Conservation (phyloP, 2,329 filamentous ascomycete species). For the Hypoxylon sp. region DNA sequence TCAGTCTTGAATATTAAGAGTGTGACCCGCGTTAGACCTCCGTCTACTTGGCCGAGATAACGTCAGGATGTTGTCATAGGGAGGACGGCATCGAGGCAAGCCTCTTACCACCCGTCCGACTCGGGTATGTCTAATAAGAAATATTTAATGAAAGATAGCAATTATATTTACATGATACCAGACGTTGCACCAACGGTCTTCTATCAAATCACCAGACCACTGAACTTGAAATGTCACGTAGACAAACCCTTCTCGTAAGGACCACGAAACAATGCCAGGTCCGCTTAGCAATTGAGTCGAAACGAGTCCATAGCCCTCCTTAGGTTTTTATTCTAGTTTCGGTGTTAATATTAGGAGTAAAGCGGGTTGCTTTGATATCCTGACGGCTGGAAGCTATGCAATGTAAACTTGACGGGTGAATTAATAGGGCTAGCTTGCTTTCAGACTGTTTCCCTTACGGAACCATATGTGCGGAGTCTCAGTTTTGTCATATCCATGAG, state of each 20-base stretch:
- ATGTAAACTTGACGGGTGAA: background rate
- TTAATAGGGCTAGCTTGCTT: no score
- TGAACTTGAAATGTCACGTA: background rate
- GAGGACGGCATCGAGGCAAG: background rate
- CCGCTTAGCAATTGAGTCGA: background rate
- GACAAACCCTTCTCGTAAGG: background rate
- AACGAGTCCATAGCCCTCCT: background rate
- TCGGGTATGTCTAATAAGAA: background rate
- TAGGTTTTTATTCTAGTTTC: background rate
- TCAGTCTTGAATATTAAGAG: background rate
- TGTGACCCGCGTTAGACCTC: background rate
- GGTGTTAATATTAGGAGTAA: background rate
- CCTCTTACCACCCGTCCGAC: background rate
- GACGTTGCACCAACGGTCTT: background rate
- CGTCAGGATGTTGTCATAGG: background rate
- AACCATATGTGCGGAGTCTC: background rate
- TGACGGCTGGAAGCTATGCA: background rate
- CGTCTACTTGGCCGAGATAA: background rate
- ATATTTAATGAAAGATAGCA: background rate
- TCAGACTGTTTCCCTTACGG: background rate
- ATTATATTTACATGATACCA: background rate
- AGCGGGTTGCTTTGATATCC: background rate
- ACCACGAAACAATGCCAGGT: background rate
- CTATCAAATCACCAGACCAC: background rate
- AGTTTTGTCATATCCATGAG: constrained; percentile 1